Percentiles rank a stretch among this genome's conserved stretches.
Evolutionary conservation across 78 protist species (phyloP).

Genomic region (Andalucia godoyi): DNA sequence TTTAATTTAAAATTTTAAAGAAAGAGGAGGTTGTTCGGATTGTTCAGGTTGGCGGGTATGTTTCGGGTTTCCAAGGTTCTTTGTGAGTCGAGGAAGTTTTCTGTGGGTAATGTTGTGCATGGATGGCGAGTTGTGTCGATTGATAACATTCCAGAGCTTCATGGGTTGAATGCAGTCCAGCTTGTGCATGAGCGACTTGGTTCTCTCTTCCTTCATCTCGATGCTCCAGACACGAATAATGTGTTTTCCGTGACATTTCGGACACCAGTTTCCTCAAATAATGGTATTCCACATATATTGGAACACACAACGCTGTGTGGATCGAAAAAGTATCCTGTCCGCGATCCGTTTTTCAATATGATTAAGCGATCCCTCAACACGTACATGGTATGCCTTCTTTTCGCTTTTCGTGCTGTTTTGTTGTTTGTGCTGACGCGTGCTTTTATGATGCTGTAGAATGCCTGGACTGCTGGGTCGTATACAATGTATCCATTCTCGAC

Average conservation of each 20-base stretch:
- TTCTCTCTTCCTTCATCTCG: constrained; percentile 12
- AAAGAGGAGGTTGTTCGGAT: too few relatives aligned
- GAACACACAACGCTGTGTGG: constrained; percentile 90
- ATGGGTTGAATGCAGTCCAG: not conserved
- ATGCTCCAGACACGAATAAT: constrained; percentile 12
- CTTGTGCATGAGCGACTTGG: constrained; percentile 11
- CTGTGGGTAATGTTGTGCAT: too few relatives aligned
- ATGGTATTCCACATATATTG: constrained; percentile 83
- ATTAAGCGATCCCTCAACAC: constrained; percentile 37
- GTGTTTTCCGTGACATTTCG: constrained; percentile 45
- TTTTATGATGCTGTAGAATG: too few relatives aligned
- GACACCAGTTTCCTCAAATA: constrained; percentile 49
- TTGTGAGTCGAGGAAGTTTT: too few relatives aligned
- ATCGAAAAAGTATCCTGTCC: constrained; percentile 62
- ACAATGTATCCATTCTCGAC: constrained; percentile 81
- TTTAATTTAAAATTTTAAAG: too few relatives aligned
- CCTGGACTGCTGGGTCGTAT: constrained; percentile 44
- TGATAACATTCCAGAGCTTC: too few relatives aligned
- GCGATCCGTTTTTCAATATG: constrained; percentile 85
- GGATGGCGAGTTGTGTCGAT: too few relatives aligned
- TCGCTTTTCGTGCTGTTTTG: too few relatives aligned
- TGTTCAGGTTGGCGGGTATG: too few relatives aligned
- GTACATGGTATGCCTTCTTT: too few relatives aligned
- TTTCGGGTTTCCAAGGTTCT: too few relatives aligned
- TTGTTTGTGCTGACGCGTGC: too few relatives aligned